phyloP scores from a whole-genome alignment of 148 eudicot genomes.

The Salicornia ramosissima region DNA sequence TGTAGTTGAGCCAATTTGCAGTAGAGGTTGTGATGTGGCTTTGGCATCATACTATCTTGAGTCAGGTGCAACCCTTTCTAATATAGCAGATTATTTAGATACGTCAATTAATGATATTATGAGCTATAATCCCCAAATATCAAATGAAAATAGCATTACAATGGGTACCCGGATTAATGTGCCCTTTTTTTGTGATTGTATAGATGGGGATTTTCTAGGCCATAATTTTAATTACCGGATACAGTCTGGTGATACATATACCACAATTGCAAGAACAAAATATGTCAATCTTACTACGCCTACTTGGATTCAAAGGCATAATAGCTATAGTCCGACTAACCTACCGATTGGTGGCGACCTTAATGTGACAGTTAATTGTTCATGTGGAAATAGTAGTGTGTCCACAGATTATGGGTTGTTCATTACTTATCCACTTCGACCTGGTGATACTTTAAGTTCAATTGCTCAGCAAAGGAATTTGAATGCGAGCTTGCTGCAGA shows the following conservation, averaged over 20 bases:
- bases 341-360: conserved; percentile 34
- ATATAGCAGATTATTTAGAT: conserved; percentile 25
- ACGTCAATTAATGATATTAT: conserved; percentile 20
- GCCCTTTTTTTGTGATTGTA: conserved; percentile 69
- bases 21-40: conserved; percentile 49
- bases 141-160: conserved; percentile 29
- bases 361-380: conserved; percentile 68
- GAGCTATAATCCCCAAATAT: conserved; percentile 40
- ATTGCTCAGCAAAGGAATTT: conserved; percentile 37
- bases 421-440: conserved; percentile 60
- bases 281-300: conserved; percentile 56
- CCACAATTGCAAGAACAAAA: conserved; percentile 24
- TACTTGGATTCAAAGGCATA: conserved; percentile 33
- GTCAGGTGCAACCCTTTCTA: conserved; percentile 19
- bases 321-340: conserved; percentile 28
- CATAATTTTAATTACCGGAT: conserved; percentile 40
- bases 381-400: conserved; percentile 68
- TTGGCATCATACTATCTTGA: conserved; percentile 51
- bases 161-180: conserved; percentile 32
- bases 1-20: conserved; percentile 34
- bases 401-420: conserved; percentile 68
- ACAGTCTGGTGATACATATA: conserved; percentile 40
- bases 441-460: conserved; percentile 39
- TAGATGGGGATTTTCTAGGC: conserved; percentile 39
- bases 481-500: conserved; percentile 41